Evolutionary conservation across 1,139 yeast genomes (phyloP).

Genomic region (Suhomyces bolitotheri): DNA sequence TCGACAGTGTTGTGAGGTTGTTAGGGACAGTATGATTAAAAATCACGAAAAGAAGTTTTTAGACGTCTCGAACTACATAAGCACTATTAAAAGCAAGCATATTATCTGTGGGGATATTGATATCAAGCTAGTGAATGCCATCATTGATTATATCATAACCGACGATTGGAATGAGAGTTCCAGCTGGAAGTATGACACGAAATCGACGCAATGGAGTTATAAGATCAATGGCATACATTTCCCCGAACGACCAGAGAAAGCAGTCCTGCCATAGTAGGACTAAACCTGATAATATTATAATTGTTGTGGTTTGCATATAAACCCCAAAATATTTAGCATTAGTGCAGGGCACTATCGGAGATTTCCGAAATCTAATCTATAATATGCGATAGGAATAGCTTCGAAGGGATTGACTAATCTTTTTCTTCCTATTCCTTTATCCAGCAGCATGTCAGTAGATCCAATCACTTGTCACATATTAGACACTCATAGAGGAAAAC

Average conservation of each 20-base stretch:
- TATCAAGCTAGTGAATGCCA: conserved; percentile 27
- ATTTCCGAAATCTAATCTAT: conserved; percentile 7
- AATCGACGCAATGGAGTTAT: conserved; percentile 22
- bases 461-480: conserved; percentile 87
- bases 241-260: too few relatives aligned
- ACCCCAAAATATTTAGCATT: too few relatives aligned
- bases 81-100: conserved; percentile 9
- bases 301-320: too few relatives aligned
- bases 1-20: conserved; percentile 16
- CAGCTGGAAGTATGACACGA: conserved; percentile 28
- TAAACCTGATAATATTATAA: too few relatives aligned
- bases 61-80: conserved; percentile 8
- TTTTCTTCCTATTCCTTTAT: neutral
- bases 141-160: conserved; percentile 26
- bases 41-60: conserved; percentile 4
- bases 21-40: conserved; percentile 2
- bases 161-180: conserved; percentile 20
- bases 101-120: conserved; percentile 19
- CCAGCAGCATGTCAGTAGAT: conserved; percentile 24
- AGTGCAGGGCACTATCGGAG: conserved; percentile 10
- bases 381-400: conserved; percentile 1
- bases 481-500: conserved; percentile 81
- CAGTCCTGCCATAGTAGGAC: too few relatives aligned
- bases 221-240: neutral
- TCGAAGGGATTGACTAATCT: neutral